Evolutionary conservation across 192 early-diverging fungal genomes (phyloP).

Genomic region (Entrophospora sp.): DNA sequence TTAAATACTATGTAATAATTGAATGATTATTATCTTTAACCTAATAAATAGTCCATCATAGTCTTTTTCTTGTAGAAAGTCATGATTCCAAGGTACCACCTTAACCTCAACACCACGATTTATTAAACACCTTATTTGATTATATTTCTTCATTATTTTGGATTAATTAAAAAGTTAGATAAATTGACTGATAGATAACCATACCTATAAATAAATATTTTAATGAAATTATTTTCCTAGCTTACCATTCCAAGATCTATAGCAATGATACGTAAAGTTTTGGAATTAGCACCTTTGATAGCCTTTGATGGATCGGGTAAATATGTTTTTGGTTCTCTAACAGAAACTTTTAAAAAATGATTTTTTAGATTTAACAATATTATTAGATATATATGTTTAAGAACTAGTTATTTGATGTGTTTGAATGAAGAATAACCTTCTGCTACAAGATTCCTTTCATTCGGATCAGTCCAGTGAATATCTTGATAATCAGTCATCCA

Average conservation of each 20-base stretch:
- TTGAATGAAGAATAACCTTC: slow-evolving; percentile 39
- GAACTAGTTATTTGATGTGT: no score
- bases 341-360: slow-evolving; percentile 79
- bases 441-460: slow-evolving; percentile 84
- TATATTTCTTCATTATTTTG: slow-evolving; percentile 61
- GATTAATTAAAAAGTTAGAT: neutral
- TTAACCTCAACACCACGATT: slow-evolving; percentile 88
- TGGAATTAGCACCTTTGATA: slow-evolving; percentile 47
- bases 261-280: slow-evolving; percentile 77
- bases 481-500: slow-evolving; percentile 69
- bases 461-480: slow-evolving; percentile 89
- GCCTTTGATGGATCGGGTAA: slow-evolving; percentile 51
- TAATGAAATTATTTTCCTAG: no score
- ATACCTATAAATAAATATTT: neutral
- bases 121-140: slow-evolving; percentile 97
- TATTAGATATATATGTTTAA: no score
- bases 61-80: slow-evolving; percentile 68
- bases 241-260: slow-evolving; percentile 90
- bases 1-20: neutral
- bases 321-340: slow-evolving; percentile 72
- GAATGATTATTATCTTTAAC: neutral
- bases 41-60: slow-evolving; percentile 82
- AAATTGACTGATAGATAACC: neutral
- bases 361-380: no score
- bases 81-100: slow-evolving; percentile 95